Conservation (phyloP, 495 filamentous ascomycete genomes). For the Aspergillus haitiensis region DNA sequence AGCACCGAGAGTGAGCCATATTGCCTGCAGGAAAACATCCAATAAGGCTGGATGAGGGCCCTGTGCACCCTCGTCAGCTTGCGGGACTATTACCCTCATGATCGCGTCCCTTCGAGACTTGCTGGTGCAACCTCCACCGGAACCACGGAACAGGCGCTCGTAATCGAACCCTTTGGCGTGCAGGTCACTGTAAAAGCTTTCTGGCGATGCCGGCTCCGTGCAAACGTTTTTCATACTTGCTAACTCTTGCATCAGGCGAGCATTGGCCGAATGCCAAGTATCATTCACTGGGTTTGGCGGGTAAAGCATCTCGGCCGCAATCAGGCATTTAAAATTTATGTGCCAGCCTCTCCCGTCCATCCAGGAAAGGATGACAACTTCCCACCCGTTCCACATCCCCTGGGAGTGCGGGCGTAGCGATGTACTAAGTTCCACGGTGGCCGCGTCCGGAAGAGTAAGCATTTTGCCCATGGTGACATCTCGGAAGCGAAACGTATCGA, state of each 20-base stretch:
- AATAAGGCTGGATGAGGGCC: background rate
- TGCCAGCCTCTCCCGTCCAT: background rate
- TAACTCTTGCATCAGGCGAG: background rate
- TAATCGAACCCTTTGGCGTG: background rate
- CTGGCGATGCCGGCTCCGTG: background rate
- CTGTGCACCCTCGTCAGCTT: background rate
- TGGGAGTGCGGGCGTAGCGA: background rate
- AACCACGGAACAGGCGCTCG: background rate
- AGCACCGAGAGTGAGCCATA: background rate
- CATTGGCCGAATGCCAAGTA: background rate
- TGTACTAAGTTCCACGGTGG: background rate
- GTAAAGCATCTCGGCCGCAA: background rate
- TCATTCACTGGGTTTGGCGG: background rate
- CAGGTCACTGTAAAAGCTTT: background rate
- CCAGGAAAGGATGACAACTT: background rate
- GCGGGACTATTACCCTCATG: too few relatives aligned
- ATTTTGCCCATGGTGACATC: slow-evolving; percentile 39
- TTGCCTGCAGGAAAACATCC: background rate
- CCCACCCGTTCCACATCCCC: background rate
- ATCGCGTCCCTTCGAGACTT: background rate
- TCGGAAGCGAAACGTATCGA: slow-evolving; percentile 18
- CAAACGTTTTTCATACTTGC: background rate
- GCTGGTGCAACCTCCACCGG: background rate
- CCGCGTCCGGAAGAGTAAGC: slow-evolving; percentile 18
- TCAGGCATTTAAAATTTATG: background rate